Evolutionary conservation across 768 basidiomycete species (phyloP).

Genomic region (Mycena galopus): DNA sequence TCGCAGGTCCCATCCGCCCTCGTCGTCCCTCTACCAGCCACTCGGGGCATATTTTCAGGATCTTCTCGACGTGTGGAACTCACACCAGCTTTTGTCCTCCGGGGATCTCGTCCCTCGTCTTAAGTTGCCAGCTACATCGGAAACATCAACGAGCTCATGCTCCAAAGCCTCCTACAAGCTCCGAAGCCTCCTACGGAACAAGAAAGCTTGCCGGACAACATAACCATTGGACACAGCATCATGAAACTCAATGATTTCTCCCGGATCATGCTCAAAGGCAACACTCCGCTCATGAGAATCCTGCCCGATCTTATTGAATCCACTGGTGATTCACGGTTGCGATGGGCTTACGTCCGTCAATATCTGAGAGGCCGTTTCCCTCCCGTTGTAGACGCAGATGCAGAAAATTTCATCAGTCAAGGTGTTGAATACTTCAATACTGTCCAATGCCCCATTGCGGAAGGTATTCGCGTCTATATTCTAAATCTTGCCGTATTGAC

Average conservation of each 20-base stretch:
- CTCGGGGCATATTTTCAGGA: neutral
- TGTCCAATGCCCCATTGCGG: constrained; percentile 8
- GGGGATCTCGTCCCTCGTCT: constrained; percentile 4
- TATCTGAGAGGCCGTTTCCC: neutral
- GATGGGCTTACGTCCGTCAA: constrained; percentile 7
- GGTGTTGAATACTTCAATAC: constrained; percentile 13
- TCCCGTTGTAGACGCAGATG: neutral
- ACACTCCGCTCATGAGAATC: neutral
- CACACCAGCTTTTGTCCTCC: neutral
- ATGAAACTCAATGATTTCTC: neutral
- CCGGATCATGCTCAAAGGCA: constrained; percentile 13
- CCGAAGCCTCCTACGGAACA: neutral
- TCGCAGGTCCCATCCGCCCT: constrained; percentile 6
- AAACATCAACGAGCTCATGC: constrained; percentile 11
- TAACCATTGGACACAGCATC: constrained; percentile 15
- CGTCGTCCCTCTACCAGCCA: neutral
- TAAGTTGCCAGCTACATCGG: neutral
- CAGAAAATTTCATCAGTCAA: constrained; percentile 5
- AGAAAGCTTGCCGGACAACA: neutral
- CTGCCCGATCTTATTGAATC: neutral
- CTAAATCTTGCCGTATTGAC: neutral
- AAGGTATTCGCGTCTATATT: constrained; percentile 1
- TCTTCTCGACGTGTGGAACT: neutral
- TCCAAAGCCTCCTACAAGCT: neutral
- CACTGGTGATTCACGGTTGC: constrained; percentile 3